These are phyloP conservation scores for Xenoacremonium recifei DNA, from an alignment of 2,329 filamentous ascomycete species.

Conservation along the genomic window DNA sequence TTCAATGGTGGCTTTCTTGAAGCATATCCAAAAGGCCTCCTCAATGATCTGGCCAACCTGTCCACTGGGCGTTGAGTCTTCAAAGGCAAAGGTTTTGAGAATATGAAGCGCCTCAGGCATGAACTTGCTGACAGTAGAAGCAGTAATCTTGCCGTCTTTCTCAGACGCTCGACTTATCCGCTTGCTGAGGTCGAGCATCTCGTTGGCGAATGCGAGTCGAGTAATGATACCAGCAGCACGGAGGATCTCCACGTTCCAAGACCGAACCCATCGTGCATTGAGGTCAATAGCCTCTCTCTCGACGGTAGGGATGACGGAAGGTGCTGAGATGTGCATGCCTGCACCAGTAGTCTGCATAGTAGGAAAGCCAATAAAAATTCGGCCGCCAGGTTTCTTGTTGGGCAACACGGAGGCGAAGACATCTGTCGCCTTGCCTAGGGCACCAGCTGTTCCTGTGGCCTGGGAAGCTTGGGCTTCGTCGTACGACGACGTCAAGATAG, in stretches of 20 bases:
- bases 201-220: slow-evolving; percentile 80
- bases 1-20: slow-evolving; percentile 78
- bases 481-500: slow-evolving; percentile 88
- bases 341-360: slow-evolving; percentile 96
- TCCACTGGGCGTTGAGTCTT: slow-evolving; percentile 83
- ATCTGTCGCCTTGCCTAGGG: slow-evolving; percentile 61
- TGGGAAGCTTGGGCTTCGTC: slow-evolving; percentile 72
- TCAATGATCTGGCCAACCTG: slow-evolving; percentile 85
- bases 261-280: slow-evolving; percentile 90
- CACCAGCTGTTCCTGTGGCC: slow-evolving; percentile 40
- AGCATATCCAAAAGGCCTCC: slow-evolving; percentile 94
- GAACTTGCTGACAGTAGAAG: slow-evolving; percentile 63
- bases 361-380: slow-evolving; percentile 96
- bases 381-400: slow-evolving; percentile 75
- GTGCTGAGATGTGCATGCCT: slow-evolving; percentile 90
- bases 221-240: slow-evolving; percentile 87
- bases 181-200: slow-evolving; percentile 74
- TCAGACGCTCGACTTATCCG: slow-evolving; percentile 52
- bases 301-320: slow-evolving; percentile 94
- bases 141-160: slow-evolving; percentile 53
- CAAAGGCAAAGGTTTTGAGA: slow-evolving; percentile 83
- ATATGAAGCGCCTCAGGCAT: slow-evolving; percentile 80
- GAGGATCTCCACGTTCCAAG: slow-evolving; percentile 94
- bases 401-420: slow-evolving; percentile 90
- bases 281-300: slow-evolving; percentile 96